A percentile compares a stretch with the other conserved stretches of the same genome.
These are phyloP conservation scores for Eragrostis tef DNA, from an alignment of 202 grass and related monocot genomes.

Conservation along the genomic window DNA sequence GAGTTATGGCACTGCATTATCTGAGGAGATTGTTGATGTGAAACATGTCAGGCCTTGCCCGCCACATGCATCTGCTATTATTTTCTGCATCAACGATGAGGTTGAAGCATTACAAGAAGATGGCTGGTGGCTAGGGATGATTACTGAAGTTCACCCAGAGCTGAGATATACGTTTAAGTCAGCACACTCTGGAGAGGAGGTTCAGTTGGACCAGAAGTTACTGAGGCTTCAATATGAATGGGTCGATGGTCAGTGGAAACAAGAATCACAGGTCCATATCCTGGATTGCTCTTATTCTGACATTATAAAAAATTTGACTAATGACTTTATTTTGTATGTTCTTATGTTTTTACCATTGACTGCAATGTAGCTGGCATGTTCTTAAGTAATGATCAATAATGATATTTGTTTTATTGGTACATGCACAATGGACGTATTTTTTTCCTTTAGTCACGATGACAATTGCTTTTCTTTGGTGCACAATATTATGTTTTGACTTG, in stretches of 20 bases:
- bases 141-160: conserved; percentile 53
- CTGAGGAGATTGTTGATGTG: conserved; percentile 54
- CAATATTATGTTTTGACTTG: neutral
- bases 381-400: neutral
- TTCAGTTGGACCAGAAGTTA: conserved; percentile 56
- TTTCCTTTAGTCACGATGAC: too few species aligned
- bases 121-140: conserved; percentile 64
- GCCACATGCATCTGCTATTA: conserved; percentile 41
- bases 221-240: conserved; percentile 66
- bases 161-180: conserved; percentile 54
- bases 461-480: neutral
- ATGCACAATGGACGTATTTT: neutral
- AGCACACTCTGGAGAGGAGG: conserved; percentile 53
- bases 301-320: neutral
- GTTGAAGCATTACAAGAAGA: conserved; percentile 63
- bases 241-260: conserved; percentile 57
- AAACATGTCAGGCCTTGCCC: conserved; percentile 67
- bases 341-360: neutral
- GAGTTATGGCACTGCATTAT: conserved; percentile 26
- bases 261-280: conserved; percentile 53
- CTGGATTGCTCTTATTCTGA: conserved; percentile 19
- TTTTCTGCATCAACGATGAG: conserved; percentile 58
- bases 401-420: conserved; percentile 3
- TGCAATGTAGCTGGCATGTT: neutral
- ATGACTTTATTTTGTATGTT: neutral